A percentile compares a stretch with the other conserved stretches of the same genome.
These are phyloP conservation scores for Quercus gilva DNA, from an alignment of 306 rosid genomes.

Conservation along the genomic window DNA sequence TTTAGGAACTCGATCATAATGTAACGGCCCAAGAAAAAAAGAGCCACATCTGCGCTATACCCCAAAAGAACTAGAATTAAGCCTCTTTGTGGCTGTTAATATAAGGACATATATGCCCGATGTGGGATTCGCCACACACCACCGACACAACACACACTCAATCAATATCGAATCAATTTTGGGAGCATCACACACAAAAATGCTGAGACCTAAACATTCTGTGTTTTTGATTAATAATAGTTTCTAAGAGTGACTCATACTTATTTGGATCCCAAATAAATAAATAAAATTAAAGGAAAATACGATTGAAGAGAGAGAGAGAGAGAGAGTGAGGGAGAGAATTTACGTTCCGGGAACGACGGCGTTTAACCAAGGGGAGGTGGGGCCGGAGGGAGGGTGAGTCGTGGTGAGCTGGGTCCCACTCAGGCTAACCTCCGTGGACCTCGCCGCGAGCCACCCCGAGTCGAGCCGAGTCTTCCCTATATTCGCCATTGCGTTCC, in stretches of 20 bases:
- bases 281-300: not conserved
- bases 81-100: no score
- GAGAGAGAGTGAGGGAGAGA: not conserved
- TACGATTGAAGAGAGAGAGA: not conserved
- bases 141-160: no score
- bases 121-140: no score
- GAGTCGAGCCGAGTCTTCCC: conserved; percentile 58
- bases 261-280: not conserved
- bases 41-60: no score
- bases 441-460: conserved; percentile 88
- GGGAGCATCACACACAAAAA: not conserved
- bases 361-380: conserved; percentile 84
- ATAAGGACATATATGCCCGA: no score
- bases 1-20: no score
- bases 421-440: conserved; percentile 54
- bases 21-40: no score
- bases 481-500: conserved; percentile 29
- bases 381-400: conserved; percentile 60
- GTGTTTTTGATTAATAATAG: no score
- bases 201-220: not conserved
- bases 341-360: conserved; percentile 92
- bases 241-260: not conserved
- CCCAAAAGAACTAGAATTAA: no score
- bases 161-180: no score
- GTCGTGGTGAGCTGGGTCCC: conserved; percentile 87